Evolutionary conservation across 1,139 yeast genomes (phyloP), one percentile per base, ranked within the genome.

Genomic region (Pneumocystis canis): DNA sequence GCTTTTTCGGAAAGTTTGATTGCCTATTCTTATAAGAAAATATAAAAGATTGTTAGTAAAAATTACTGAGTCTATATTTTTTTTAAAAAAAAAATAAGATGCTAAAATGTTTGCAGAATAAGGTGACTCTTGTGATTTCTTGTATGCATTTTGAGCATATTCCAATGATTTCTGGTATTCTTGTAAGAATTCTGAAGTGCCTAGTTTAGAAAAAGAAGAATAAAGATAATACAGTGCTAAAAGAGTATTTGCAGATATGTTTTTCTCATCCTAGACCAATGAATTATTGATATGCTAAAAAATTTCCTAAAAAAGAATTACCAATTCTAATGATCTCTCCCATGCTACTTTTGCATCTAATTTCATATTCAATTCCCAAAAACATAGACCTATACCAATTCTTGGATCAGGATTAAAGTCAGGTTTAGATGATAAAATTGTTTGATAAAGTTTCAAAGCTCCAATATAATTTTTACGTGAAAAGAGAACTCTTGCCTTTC

Each of bases 341-440:
- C 97, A 94, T 0, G 97, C 84, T 60, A 77, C 77, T 9, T 80
- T 71, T 0, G 98, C 97, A 78, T 89, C 81, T 60, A 80, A 80
- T 67, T 82, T 81, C 71, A 89, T 96, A 63, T 85, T 85, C 65
- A 92, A 77, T 66, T 83, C 82, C 97, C 97, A 92, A 72, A 85
- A 90, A 73, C 97, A 90, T 69, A 92, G 77, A 57, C 98, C 99
- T 67, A 92, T 84, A 31, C 98, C 99, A 65, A 92, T 80, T 74
- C 99, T 80, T 28, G 98, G 95, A 73, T 92, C 98, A 0, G 97
- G 97, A 67, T 80, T 80, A 71, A 86, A 77, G 53, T 68, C 66
- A 1, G 97, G 97, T 67, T 89, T 84, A 62, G 85, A 78, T 60
- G 84, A 80, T 68, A 92, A 78, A 9, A 88, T 85, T 67, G 85